phyloP scores from a whole-genome alignment of 2,329 filamentous ascomycete species.

The Aspergillus calidoustus region DNA sequence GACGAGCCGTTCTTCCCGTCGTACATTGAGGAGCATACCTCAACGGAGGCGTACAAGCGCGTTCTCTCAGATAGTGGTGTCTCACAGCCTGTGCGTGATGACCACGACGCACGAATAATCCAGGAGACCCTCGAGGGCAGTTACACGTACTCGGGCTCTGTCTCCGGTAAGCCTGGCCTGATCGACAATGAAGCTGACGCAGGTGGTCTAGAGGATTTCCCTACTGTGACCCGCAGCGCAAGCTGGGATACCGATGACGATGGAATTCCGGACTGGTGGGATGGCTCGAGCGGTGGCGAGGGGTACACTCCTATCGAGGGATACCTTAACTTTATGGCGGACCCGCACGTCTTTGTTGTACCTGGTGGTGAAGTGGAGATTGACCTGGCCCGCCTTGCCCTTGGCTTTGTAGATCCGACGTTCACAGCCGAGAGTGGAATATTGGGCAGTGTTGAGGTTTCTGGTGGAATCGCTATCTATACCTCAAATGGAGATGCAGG shows the following conservation, averaged over 20 bases:
- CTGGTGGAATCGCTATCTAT: not conserved
- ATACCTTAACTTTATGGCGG: constrained; percentile 19
- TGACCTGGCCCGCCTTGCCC: not conserved
- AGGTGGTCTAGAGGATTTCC: constrained; percentile 16
- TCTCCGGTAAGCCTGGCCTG: constrained; percentile 11
- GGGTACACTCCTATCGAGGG: constrained; percentile 17
- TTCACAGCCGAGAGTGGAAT: not conserved
- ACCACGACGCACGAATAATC: constrained; percentile 18
- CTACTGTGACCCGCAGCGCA: constrained; percentile 3
- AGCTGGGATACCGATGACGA: constrained; percentile 16
- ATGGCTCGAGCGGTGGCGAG: constrained; percentile 13
- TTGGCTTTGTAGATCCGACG: not conserved
- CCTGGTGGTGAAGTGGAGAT: constrained; percentile 1
- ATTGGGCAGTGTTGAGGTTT: not conserved
- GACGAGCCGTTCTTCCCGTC: constrained; percentile 19
- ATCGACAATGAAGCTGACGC: constrained; percentile 19
- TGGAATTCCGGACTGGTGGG: constrained; percentile 21
- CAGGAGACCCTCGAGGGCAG: constrained; percentile 16
- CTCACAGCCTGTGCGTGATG: constrained; percentile 7
- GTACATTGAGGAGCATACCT: constrained; percentile 15
- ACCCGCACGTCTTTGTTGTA: constrained; percentile 11
- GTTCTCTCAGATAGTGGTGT: constrained; percentile 17
- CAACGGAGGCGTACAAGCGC: constrained; percentile 18
- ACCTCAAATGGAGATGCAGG: constrained; percentile 4
- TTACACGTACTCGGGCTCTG: constrained; percentile 10